Conservation (phyloP, 768 basidiomycete species). For the Chalciporus sphaerocephalus region DNA sequence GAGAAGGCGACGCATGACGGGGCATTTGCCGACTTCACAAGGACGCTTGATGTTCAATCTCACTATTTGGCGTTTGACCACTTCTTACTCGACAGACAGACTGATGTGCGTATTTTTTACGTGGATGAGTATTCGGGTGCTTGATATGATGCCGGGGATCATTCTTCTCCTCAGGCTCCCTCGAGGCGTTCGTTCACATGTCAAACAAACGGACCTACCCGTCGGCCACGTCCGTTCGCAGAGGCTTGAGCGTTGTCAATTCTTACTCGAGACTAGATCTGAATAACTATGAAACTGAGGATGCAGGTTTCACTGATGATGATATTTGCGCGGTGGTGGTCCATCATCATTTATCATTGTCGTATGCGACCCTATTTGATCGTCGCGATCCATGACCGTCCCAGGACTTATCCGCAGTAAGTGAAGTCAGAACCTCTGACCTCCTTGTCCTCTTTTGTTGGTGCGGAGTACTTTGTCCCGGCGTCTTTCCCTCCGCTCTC, state of each 20-base stretch:
- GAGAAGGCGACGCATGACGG: not conserved
- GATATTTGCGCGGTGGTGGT: not conserved
- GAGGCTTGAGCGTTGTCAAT: not conserved
- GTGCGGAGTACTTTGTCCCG: not conserved
- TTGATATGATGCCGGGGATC: not conserved
- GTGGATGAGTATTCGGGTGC: not conserved
- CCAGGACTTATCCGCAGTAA: not conserved
- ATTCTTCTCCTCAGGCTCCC: too few relatives aligned
- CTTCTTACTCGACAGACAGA: not conserved
- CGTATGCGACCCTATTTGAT: conserved; percentile 14
- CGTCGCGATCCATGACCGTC: conserved; percentile 2
- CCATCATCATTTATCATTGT: too few relatives aligned
- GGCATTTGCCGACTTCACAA: not conserved
- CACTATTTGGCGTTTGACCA: not conserved
- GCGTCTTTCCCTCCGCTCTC: not conserved
- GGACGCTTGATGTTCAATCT: not conserved
- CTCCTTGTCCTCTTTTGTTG: too few relatives aligned
- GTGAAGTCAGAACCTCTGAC: too few relatives aligned
- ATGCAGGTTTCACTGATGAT: not conserved
- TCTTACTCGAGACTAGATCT: too few relatives aligned
- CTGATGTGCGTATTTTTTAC: too few relatives aligned
- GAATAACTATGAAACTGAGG: not conserved
- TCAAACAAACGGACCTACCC: not conserved
- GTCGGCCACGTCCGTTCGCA: not conserved
- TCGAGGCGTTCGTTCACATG: not conserved